Conservation (phyloP, 2,329 filamentous ascomycete genomes). For the Microascus cirrosus region DNA sequence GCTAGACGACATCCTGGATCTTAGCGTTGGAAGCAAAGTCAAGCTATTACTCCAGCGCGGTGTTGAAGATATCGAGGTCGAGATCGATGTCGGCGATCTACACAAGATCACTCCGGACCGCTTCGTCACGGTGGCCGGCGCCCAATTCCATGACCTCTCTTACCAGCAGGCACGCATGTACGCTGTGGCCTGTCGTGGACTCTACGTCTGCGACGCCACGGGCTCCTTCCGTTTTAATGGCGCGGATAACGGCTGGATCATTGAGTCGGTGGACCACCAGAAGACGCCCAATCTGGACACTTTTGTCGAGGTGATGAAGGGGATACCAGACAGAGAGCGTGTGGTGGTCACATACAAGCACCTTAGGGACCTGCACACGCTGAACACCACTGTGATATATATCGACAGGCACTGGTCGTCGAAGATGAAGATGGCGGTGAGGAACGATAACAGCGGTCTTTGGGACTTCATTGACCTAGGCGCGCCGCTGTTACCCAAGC, state of each 20-base stretch:
- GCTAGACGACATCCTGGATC: slow-evolving; percentile 84
- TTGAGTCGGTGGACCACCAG: slow-evolving; percentile 86
- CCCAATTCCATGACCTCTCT: slow-evolving; percentile 89
- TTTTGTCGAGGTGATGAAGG: slow-evolving; percentile 85
- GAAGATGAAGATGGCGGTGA: slow-evolving; percentile 85
- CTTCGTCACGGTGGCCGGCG: slow-evolving; percentile 88
- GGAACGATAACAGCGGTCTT: slow-evolving; percentile 79
- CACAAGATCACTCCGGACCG: slow-evolving; percentile 92
- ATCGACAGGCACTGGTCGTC: slow-evolving; percentile 93
- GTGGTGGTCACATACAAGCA: slow-evolving; percentile 96
- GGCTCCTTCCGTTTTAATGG: slow-evolving; percentile 93
- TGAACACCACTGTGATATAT: slow-evolving; percentile 85
- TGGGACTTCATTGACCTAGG: slow-evolving; percentile 91
- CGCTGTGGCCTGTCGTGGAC: slow-evolving; percentile 81
- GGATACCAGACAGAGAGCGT: slow-evolving; percentile 69
- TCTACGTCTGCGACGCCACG: slow-evolving; percentile 89
- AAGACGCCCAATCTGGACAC: slow-evolving; percentile 77
- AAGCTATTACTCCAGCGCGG: slow-evolving; percentile 78
- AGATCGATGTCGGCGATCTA: slow-evolving; percentile 76
- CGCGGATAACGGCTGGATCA: slow-evolving; percentile 83
- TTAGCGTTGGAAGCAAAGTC: slow-evolving; percentile 69
- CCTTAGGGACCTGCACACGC: slow-evolving; percentile 83
- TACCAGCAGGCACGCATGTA: slow-evolving; percentile 97
- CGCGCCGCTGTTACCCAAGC: slow-evolving; percentile 64
- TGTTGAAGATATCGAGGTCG: slow-evolving; percentile 75